A percentile compares a stretch with the other conserved stretches of the same genome.
These are phyloP conservation scores for Nitzschia sp. DNA, from an alignment of 108 stramenopile species.

Conservation along the genomic window DNA sequence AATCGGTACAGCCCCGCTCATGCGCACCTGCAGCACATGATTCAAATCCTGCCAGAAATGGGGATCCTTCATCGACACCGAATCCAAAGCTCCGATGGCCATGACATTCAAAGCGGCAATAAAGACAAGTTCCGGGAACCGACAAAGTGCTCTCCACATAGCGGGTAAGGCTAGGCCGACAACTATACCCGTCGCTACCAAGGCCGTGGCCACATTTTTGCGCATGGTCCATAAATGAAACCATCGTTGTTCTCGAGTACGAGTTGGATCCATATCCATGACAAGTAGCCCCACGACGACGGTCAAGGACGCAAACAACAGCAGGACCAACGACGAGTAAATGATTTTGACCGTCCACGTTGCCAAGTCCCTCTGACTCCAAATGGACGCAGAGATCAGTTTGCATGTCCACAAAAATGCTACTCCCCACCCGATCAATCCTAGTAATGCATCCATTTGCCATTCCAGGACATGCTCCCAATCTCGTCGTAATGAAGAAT, in stretches of 20 bases:
- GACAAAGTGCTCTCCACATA: background rate
- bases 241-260: slow-evolving; percentile 4
- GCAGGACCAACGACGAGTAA: background rate
- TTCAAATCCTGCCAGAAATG: slow-evolving; percentile 12
- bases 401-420: background rate
- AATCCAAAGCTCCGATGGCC: background rate
- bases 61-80: slow-evolving; percentile 2
- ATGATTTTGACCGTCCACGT: background rate
- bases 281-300: background rate
- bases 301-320: background rate
- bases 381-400: background rate
- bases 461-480: background rate
- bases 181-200: background rate
- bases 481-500: slow-evolving; percentile 4
- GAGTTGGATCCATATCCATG: background rate
- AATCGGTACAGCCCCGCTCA: slow-evolving; percentile 32
- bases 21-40: slow-evolving; percentile 16
- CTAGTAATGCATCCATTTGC: background rate
- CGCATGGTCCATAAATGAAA: slow-evolving; percentile 6
- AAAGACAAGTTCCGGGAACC: background rate
- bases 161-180: background rate
- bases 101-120: background rate
- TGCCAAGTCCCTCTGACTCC: background rate
- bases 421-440: background rate
- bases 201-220: slow-evolving; percentile 20